These are phyloP conservation scores for Suillus plorans DNA, from an alignment of 768 basidiomycete genomes.

Conservation along the genomic window DNA sequence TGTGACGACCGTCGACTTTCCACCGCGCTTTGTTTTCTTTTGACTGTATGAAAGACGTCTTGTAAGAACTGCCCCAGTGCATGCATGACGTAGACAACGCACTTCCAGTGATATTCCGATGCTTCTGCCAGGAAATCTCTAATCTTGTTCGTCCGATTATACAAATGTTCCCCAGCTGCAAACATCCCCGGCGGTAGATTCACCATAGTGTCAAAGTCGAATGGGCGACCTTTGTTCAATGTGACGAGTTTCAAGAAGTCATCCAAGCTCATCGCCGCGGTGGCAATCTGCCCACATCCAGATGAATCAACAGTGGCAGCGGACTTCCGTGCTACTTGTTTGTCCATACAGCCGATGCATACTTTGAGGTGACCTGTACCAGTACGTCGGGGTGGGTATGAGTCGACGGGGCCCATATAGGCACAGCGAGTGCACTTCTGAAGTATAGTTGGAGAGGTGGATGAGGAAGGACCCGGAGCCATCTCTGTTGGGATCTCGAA, in stretches of 20 bases:
- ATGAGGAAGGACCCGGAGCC: conserved; percentile 10
- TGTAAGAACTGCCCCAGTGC: conserved; percentile 1
- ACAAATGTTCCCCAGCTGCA: conserved; percentile 31
- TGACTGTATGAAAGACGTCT: conserved; percentile 16
- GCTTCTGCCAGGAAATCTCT: conserved; percentile 34
- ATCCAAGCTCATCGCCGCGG: conserved; percentile 33
- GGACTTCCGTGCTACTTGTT: conserved; percentile 33
- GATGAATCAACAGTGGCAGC: conserved; percentile 29
- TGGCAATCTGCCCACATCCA: conserved; percentile 34
- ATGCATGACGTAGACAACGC: conserved; percentile 9
- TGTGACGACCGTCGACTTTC: conserved; percentile 35
- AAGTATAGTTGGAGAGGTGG: conserved; percentile 4
- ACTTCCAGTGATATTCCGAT: conserved; percentile 37
- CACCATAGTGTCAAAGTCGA: conserved; percentile 37
- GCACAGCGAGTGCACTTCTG: conserved; percentile 34
- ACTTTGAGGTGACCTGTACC: conserved; percentile 33
- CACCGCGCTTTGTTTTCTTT: conserved; percentile 36
- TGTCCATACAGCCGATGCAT: conserved; percentile 33
- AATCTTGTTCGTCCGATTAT: conserved; percentile 36
- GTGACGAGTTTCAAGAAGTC: conserved; percentile 34
- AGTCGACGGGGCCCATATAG: conserved; percentile 27
- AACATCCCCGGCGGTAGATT: conserved; percentile 32
- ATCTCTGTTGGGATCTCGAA: conserved; percentile 21
- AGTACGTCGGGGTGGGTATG: conserved; percentile 30
- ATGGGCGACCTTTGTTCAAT: conserved; percentile 30